Evolutionary conservation across 2,329 filamentous ascomycete genomes (phyloP).

Genomic region (Acrocalymma vagum): DNA sequence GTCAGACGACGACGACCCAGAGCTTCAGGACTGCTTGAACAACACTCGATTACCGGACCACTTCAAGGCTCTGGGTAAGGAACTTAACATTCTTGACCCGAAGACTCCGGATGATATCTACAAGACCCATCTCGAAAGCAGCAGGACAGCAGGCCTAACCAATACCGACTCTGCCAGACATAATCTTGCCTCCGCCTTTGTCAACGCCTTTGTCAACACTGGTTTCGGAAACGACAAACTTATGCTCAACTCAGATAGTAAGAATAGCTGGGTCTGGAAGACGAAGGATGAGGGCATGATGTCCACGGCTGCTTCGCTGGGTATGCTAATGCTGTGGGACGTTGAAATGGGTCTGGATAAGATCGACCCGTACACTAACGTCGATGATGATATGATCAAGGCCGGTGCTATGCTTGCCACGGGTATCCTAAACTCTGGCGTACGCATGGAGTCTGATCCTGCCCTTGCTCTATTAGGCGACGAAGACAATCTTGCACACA

Average conservation of each 20-base stretch:
- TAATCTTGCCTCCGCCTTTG: slow-evolving; percentile 94
- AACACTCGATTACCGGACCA: slow-evolving; percentile 90
- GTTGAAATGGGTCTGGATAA: slow-evolving; percentile 91
- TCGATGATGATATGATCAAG: slow-evolving; percentile 82
- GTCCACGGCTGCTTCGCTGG: slow-evolving; percentile 92
- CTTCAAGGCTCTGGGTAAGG: slow-evolving; percentile 93
- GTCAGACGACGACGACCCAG: slow-evolving; percentile 74
- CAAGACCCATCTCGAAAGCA: slow-evolving; percentile 98
- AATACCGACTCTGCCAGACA: slow-evolving; percentile 95
- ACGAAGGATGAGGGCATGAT: slow-evolving; percentile 98
- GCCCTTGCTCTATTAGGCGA: slow-evolving; percentile 88
- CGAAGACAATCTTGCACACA: slow-evolving; percentile 77
- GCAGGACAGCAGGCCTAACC: slow-evolving; percentile 88
- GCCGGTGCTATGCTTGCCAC: slow-evolving; percentile 92
- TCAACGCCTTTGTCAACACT: slow-evolving; percentile 96
- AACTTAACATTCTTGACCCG: slow-evolving; percentile 94
- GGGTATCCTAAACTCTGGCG: slow-evolving; percentile 94
- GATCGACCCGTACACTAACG: slow-evolving; percentile 93
- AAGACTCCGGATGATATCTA: slow-evolving; percentile 99
- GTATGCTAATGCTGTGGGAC: slow-evolving; percentile 92
- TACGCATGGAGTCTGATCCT: slow-evolving; percentile 87
- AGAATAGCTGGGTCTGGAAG: slow-evolving; percentile 98
- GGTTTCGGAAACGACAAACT: slow-evolving; percentile 97
- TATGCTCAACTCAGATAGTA: slow-evolving; percentile 86
- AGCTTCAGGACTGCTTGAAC: slow-evolving; percentile 82